Conservation (phyloP, 2,329 filamentous ascomycete genomes). For the Phyllosticta ampelicida region DNA sequence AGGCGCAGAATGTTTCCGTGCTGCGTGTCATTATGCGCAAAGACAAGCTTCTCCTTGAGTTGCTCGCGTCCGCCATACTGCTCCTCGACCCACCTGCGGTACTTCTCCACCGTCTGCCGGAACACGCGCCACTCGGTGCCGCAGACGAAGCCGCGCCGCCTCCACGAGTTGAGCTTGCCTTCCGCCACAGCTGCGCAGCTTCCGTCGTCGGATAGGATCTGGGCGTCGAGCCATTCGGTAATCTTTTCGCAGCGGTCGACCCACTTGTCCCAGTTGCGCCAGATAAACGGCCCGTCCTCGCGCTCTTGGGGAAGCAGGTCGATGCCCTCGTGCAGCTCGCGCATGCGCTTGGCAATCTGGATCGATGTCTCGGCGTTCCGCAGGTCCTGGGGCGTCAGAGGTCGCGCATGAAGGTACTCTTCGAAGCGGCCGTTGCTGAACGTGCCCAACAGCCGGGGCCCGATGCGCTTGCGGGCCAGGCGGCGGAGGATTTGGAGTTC, state of each 20-base stretch:
- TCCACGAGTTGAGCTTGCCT: slow-evolving; percentile 45
- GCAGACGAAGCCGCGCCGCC: slow-evolving; percentile 63
- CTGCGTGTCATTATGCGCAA: slow-evolving; percentile 98
- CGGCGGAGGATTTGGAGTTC: slow-evolving; percentile 80
- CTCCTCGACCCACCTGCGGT: slow-evolving; percentile 61
- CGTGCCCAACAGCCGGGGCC: slow-evolving; percentile 78
- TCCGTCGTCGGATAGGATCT: slow-evolving; percentile 41
- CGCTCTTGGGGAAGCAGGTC: slow-evolving; percentile 72
- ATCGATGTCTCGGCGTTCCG: slow-evolving; percentile 72
- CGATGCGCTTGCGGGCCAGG: slow-evolving; percentile 84
- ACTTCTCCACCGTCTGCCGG: slow-evolving; percentile 61
- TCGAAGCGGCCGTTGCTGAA: slow-evolving; percentile 95
- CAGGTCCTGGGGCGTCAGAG: slow-evolving; percentile 66
- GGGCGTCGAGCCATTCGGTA: slow-evolving; percentile 47
- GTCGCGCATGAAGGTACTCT: slow-evolving; percentile 77
- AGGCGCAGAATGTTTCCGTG: slow-evolving; percentile 92
- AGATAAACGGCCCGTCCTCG: slow-evolving; percentile 69
- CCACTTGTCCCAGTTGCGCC: slow-evolving; percentile 94
- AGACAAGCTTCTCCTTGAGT: slow-evolving; percentile 68
- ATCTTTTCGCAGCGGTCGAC: slow-evolving; percentile 55
- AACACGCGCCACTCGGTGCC: slow-evolving; percentile 77
- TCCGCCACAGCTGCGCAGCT: not conserved
- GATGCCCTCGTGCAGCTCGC: slow-evolving; percentile 88
- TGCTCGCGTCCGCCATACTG: slow-evolving; percentile 57
- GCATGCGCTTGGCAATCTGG: slow-evolving; percentile 95